A percentile compares a stretch with the other conserved stretches of the same genome.
phyloP scores from a whole-genome alignment of 257 asterid species.

The Ilex asprella region DNA sequence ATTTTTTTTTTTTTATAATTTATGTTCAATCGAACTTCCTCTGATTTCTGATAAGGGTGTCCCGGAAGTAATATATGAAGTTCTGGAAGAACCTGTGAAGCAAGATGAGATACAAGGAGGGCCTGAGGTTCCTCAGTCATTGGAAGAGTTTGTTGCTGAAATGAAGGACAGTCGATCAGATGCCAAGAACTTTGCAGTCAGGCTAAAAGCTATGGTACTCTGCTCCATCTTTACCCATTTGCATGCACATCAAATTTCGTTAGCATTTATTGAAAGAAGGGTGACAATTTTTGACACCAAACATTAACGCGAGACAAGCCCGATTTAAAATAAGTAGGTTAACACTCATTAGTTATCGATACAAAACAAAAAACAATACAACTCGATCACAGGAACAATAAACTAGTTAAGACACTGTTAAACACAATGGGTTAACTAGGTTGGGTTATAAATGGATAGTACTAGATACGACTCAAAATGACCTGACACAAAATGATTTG shows the following conservation, averaged over 20 bases:
- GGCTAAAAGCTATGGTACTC: constrained; percentile 74
- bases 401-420: no score
- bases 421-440: no score
- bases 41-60: constrained; percentile 40
- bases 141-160: constrained; percentile 58
- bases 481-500: no score
- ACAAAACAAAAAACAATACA: no score
- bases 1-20: neutral
- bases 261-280: no score
- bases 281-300: no score
- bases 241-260: neutral
- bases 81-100: constrained; percentile 54
- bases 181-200: constrained; percentile 71
- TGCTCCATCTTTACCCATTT: neutral
- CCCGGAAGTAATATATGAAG: constrained; percentile 81
- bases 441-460: no score
- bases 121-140: constrained; percentile 45
- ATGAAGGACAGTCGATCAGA: constrained; percentile 48
- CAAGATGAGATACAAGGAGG: constrained; percentile 29
- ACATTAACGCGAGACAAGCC: no score
- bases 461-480: no score
- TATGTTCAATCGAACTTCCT: neutral
- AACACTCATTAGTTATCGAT: no score
- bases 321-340: no score
- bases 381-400: no score